Base-by-base conservation (phyloP, 345 rosid species). In the Arabidopsis thaliana region DNA sequence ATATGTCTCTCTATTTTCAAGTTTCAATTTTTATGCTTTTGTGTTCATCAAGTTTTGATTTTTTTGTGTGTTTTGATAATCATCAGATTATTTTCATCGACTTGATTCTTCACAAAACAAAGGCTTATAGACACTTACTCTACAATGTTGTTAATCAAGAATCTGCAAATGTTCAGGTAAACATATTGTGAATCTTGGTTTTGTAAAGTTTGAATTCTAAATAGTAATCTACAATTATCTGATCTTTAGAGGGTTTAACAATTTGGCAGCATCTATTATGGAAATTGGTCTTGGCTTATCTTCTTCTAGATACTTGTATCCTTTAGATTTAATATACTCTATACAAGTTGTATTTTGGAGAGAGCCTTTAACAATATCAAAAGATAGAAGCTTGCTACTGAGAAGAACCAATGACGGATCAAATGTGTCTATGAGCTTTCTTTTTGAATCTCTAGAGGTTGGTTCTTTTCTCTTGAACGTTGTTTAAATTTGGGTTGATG, bases 241-340 rank as follows among this genome's bases (percentile, higher is more conserved):
- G 59, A 74, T 57, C 34, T 45, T 57, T 7, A 65, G 73, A 67
- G 37, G 70, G 22, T 52, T 76, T 69, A 20, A 69, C 38, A 62
- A 53, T 70, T 56, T 77, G 76, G 83, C 91, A 91, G 95, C 91
- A 83, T 56, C 49, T 90, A 12, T 73, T 91, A 45, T 87, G 89
- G 97, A 94, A 83, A 73, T 59, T 85, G 16, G 65, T 85, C 57
- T 11, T 79, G 44, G 82, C 81, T 72, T 88, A 86, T 77, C 83
- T 91, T 75, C 83, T 90, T 69, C 68, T 91, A 71, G 98, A 94
- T 83, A 84, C 83, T 76, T 88, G 98, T 93, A 89, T 89, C 97
- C 89, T 36, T 86, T 75, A 51, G 3, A 23, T 23, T 46, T 14
- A 48, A 6, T 50, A 28, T 28, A 28, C 2, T 1, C 14, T 13